Base-by-base conservation (phyloP, 2,329 filamentous ascomycete genomes). In the Thielaviopsis musarum region DNA sequence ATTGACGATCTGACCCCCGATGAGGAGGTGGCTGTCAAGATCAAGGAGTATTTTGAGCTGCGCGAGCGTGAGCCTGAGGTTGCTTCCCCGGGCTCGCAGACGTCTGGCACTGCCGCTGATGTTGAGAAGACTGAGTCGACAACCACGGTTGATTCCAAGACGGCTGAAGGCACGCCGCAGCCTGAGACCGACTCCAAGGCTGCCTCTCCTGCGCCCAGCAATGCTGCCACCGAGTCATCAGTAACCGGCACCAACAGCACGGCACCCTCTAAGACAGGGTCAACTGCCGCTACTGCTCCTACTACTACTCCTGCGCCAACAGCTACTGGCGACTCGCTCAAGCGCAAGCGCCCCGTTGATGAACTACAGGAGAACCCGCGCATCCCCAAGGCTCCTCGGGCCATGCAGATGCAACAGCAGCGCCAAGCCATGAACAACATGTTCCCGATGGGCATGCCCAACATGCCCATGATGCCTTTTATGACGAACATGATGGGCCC, bases 1-100 rank as follows among this genome's bases (percentile, higher is more conserved):
- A 87, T 97, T 74, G 91, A 96, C 78, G 87, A 95, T 72, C 81
- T 98, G 66, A 82, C 84, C 69, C 74, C 84, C 64, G 90, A 97
- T 72, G 85, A 88, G 65, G 88, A 93, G 65, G 81, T 83, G 63
- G 80, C 83, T 64, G 77, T 80, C 66, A 91, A 87, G 72, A 88
- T 95, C 64, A 87, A 88, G 73, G 80, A 80, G 48, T 96, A 86
- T 68, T 69, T 82, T 63, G 58, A 61, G 26, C 45, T 38, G 24
- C 28, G 54, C 28, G 60, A 54, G 19, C 57, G 54, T 21, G 57
- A 59, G 45, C 54, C 60, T 38, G 45, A 49, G n/a, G 59, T 57
- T 12, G 66, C 69, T 54, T 68, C 70, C 41, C 67, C 67, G 57
- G 68, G 70, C 22, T 68, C 69, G 17, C 68, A 49, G 45, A 21